phyloP scores from a whole-genome alignment of 345 rosid genomes.

The Melaleuca alternifolia region DNA sequence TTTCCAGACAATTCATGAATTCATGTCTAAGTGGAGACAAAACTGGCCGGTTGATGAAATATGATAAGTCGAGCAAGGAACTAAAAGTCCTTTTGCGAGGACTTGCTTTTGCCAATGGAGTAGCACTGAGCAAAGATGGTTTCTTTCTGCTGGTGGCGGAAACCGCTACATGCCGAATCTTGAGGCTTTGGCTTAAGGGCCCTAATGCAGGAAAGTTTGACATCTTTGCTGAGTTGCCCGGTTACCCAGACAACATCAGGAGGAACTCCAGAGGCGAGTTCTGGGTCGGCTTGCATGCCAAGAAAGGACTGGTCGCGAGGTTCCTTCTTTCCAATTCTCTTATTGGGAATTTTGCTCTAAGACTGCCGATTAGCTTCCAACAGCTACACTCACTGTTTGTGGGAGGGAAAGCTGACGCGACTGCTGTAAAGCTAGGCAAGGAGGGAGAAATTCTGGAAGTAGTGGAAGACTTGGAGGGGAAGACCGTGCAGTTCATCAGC shows the following conservation, averaged over 20 bases:
- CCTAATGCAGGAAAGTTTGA: constrained; percentile 26
- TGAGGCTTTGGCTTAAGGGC: constrained; percentile 41
- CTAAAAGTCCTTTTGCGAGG: constrained; percentile 36
- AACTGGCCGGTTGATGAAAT: constrained; percentile 61
- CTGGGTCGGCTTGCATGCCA: constrained; percentile 74
- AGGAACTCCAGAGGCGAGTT: constrained; percentile 49
- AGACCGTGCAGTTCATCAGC: constrained; percentile 45
- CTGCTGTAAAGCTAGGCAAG: constrained; percentile 44
- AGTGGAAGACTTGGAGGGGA: constrained; percentile 43
- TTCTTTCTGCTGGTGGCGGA: constrained; percentile 49
- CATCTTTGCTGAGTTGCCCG: constrained; percentile 45
- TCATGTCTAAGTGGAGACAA: constrained; percentile 37
- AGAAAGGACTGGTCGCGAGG: constrained; percentile 33
- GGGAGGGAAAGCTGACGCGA: constrained; percentile 55
- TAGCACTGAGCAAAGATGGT: constrained; percentile 54
- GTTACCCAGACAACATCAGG: constrained; percentile 59
- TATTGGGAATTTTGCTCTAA: constrained; percentile 30
- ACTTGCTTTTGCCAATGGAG: constrained; percentile 68
- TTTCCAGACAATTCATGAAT: constrained; percentile 41
- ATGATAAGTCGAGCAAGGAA: constrained; percentile 39
- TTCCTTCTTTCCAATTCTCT: constrained; percentile 24
- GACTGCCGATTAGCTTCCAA: constrained; percentile 28
- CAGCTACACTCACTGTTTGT: constrained; percentile 44
- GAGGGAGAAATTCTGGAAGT: constrained; percentile 40
- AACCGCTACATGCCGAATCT: constrained; percentile 25